Conservation (phyloP, 306 rosid species). For the Glycyrrhiza uralensis region DNA sequence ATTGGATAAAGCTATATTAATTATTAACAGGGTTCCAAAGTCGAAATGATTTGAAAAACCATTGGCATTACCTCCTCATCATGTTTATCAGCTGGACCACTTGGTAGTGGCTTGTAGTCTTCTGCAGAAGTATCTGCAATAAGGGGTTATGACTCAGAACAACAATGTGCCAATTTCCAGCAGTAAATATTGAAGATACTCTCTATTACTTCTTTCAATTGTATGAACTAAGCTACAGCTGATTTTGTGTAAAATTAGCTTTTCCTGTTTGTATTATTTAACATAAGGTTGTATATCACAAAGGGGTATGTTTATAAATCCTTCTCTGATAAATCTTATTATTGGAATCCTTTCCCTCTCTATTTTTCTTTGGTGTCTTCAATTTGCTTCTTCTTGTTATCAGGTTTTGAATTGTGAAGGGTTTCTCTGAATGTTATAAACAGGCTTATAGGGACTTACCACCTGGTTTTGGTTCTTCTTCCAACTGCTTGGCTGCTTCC, state of each 20-base stretch:
- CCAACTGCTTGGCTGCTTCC: slow-evolving; percentile 58
- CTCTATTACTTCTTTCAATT: too few relatives aligned
- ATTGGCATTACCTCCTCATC: slow-evolving; percentile 59
- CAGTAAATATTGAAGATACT: neutral
- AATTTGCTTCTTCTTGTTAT: neutral
- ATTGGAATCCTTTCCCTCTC: neutral
- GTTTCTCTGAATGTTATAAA: neutral
- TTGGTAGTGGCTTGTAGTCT: slow-evolving; percentile 64
- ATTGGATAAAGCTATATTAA: neutral
- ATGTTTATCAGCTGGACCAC: slow-evolving; percentile 44
- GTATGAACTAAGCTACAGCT: too few relatives aligned
- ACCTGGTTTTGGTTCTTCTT: slow-evolving; percentile 48
- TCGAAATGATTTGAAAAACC: neutral
- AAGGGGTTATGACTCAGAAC: neutral
- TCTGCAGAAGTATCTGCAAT: slow-evolving; percentile 43
- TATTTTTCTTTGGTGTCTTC: too few relatives aligned
- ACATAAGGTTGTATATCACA: too few relatives aligned
- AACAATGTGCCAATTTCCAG: neutral
- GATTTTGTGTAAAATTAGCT: too few relatives aligned
- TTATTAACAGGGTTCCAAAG: neutral
- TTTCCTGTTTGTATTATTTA: too few relatives aligned
- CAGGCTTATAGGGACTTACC: slow-evolving; percentile 37
- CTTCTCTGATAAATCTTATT: too few relatives aligned
- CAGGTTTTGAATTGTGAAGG: neutral
- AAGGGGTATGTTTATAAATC: too few relatives aligned